Evolutionary conservation across 2,329 filamentous ascomycete species (phyloP), one percentile per base, ranked within the genome.

Genomic region (Trichoderma hamatum): DNA sequence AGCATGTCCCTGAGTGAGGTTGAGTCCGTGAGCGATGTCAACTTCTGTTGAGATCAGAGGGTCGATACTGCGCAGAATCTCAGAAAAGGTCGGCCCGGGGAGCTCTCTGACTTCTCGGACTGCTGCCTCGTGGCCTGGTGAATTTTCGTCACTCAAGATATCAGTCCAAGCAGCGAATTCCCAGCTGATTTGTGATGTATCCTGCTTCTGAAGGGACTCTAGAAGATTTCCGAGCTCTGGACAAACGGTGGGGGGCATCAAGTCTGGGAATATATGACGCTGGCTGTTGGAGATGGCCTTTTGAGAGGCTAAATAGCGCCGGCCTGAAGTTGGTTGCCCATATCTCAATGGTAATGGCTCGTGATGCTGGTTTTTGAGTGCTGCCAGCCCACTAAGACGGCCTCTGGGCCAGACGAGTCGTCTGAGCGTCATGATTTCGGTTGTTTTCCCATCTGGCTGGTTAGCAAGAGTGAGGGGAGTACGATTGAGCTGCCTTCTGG

Each of bases 21-120:
- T 71, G 21, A 83, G 70, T 19, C 82, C 80, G 43, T 83, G 75
- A 13, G 80, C 78, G 3, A 82, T 76, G 75, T 90, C 89, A 24
- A 87, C 75, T 14, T 84, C 77, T 24, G 78, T 75, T 21, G 88
- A 78, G 26, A 78, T 74, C 5, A 85, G 74, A 0, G 91, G 90
- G 69, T 92, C 88, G 10, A 94, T 78, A 5, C 84, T 82, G 39
- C 84, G 84, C 34, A 94, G 76, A 11, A 91, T 84, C 71, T 91
- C 88, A 1, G 88, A 87, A 74, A 93, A 89, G 0, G 84, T 84
- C 1, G 84, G 80, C 1, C 82, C 77, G 0, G 89, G 83, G 26
- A 93, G 75, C 0, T 71, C 62, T 16, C 72, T 72, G 6, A 83
- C 72, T 55, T 80, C 75, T 7, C 76, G 70, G 9, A 78, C 73